Conservation (phyloP, 345 rosid genomes). For the Eucalyptus melliodora region DNA sequence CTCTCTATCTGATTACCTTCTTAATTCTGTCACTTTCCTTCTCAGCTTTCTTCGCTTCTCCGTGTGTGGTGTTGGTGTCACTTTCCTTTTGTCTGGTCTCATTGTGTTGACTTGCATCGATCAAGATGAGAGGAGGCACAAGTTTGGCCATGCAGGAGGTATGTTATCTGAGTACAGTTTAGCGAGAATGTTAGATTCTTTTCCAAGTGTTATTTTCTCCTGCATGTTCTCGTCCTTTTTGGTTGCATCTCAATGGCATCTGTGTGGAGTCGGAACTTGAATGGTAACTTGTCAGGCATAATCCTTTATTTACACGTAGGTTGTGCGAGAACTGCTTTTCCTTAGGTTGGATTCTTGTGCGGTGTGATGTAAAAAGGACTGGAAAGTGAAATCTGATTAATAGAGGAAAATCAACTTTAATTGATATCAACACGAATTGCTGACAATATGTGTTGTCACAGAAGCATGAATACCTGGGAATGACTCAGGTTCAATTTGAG, state of each 20-base stretch:
- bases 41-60: constrained; percentile 45
- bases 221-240: not conserved
- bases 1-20: not conserved
- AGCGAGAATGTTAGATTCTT: not conserved
- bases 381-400: not conserved
- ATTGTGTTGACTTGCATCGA: constrained; percentile 55
- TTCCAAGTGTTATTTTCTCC: not conserved
- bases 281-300: not conserved
- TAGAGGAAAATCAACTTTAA: not conserved
- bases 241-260: not conserved
- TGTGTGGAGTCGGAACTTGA: not conserved
- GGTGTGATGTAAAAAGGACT: not conserved
- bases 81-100: constrained; percentile 62
- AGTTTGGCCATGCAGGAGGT: constrained; percentile 94
- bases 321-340: not conserved
- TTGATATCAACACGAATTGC: no score
- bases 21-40: not conserved
- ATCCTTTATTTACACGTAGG: not conserved
- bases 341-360: not conserved
- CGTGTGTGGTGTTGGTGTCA: constrained; percentile 64
- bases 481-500: no score
- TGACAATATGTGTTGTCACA: no score
- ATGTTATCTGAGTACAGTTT: not conserved
- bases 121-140: constrained; percentile 87
- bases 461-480: no score